Percentiles rank a stretch among this genome's conserved stretches.
Evolutionary conservation across 306 rosid species (phyloP).

Genomic region (Quercus variabilis): DNA sequence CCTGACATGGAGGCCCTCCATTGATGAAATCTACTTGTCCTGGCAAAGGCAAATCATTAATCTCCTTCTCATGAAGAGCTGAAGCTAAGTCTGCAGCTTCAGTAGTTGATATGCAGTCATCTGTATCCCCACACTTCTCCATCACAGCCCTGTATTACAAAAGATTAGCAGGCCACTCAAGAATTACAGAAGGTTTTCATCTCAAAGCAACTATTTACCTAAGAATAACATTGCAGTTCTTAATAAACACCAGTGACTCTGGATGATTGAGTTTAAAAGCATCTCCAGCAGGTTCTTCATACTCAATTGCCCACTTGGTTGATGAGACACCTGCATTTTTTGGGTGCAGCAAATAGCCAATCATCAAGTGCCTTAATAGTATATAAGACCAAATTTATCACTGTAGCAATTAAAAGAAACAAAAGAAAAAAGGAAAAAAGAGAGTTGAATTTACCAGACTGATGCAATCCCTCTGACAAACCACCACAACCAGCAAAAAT

Average conservation of each 20-base stretch:
- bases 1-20: constrained; percentile 99
- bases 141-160: constrained; percentile 74
- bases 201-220: constrained; percentile 37
- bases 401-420: not conserved
- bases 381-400: not conserved
- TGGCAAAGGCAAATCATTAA: constrained; percentile 67
- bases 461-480: constrained; percentile 80
- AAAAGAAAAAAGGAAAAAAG: not conserved
- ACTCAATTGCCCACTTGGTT: constrained; percentile 98
- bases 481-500: constrained; percentile 99
- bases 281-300: constrained; percentile 94
- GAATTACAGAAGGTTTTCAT: constrained; percentile 3
- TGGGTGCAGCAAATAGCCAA: constrained; percentile 6
- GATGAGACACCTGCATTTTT: constrained; percentile 55
- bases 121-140: constrained; percentile 83
- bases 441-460: constrained; percentile 47
- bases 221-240: constrained; percentile 90
- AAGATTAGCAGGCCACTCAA: constrained; percentile 4
- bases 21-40: constrained; percentile 96
- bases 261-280: constrained; percentile 86
- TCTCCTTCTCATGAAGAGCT: constrained; percentile 49
- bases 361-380: not conserved
- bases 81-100: constrained; percentile 81
- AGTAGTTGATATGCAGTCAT: constrained; percentile 80
- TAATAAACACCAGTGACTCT: constrained; percentile 68